Conservation (phyloP, 768 basidiomycete species). For the Suillus americanus region DNA sequence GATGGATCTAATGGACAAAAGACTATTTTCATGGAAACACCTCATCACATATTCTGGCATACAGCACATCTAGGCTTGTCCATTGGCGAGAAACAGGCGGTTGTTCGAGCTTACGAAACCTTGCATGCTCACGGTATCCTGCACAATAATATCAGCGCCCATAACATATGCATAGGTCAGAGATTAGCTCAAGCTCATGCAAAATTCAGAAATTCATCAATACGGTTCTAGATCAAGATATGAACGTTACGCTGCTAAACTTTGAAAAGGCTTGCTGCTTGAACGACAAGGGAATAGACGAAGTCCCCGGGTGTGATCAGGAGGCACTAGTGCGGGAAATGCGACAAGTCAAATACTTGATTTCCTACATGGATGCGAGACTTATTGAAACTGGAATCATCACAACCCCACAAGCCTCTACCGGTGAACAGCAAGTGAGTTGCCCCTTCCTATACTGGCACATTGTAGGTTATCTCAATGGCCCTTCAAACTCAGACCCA, state of each 20-base stretch:
- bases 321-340: slow-evolving; percentile 16
- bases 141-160: slow-evolving; percentile 17
- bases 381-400: slow-evolving; percentile 4
- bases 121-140: slow-evolving; percentile 22
- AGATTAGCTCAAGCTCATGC: background rate
- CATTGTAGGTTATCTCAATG: background rate
- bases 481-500: background rate
- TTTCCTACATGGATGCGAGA: slow-evolving; percentile 17
- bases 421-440: background rate
- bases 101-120: slow-evolving; percentile 18
- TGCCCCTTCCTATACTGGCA: background rate
- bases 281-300: background rate
- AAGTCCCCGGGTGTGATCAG: slow-evolving; percentile 9
- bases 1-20: slow-evolving; percentile 11
- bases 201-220: background rate
- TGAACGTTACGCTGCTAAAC: background rate
- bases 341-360: slow-evolving; percentile 22
- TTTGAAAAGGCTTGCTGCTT: slow-evolving; percentile 15
- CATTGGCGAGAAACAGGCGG: slow-evolving; percentile 9
- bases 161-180: slow-evolving; percentile 23
- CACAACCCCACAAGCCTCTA: background rate
- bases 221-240: slow-evolving; percentile 1
- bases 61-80: slow-evolving; percentile 14
- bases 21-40: slow-evolving; percentile 18
- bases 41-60: slow-evolving; percentile 20